phyloP scores from a whole-genome alignment of 2,329 filamentous ascomycete species.

The Pseudopyrenochaeta lycopersici region DNA sequence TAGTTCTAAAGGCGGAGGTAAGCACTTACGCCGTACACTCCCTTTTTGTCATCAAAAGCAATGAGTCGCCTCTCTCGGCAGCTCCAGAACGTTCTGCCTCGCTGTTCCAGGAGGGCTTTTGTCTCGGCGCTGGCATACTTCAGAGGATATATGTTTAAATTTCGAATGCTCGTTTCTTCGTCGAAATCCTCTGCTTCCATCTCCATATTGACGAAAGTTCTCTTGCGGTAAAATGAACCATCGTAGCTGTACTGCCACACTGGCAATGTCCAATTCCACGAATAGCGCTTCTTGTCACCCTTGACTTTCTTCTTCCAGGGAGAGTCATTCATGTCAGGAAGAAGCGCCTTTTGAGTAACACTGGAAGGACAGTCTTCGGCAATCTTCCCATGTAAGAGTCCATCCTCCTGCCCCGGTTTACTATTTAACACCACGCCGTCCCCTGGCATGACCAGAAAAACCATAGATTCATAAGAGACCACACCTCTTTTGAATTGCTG shows the following conservation, averaged over 20 bases:
- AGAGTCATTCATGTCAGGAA: background rate
- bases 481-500: constrained; percentile 1
- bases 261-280: constrained; percentile 4
- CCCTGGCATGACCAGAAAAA: constrained; percentile 4
- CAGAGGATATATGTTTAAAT: constrained; percentile 6
- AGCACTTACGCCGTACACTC: constrained; percentile 4
- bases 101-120: constrained; percentile 1
- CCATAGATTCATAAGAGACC: constrained; percentile 4
- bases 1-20: background rate
- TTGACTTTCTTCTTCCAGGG: background rate
- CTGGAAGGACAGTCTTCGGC: constrained; percentile 1
- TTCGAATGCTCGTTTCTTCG: background rate
- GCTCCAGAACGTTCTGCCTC: constrained; percentile 12
- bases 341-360: background rate
- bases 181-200: constrained; percentile 3
- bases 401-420: constrained; percentile 5
- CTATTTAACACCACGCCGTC: constrained; percentile 4
- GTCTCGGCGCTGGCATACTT: background rate
- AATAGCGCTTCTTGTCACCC: constrained; percentile 1
- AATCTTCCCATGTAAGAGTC: background rate
- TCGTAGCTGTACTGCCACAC: constrained; percentile 14
- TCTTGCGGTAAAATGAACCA: constrained; percentile 9
- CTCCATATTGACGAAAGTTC: background rate
- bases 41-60: constrained; percentile 3
- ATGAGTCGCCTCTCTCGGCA: constrained; percentile 6